A percentile compares a stretch with the other conserved stretches of the same genome.
Conservation (phyloP, 371 early-diverging fungal genomes). For the Coemansia sp. region DNA sequence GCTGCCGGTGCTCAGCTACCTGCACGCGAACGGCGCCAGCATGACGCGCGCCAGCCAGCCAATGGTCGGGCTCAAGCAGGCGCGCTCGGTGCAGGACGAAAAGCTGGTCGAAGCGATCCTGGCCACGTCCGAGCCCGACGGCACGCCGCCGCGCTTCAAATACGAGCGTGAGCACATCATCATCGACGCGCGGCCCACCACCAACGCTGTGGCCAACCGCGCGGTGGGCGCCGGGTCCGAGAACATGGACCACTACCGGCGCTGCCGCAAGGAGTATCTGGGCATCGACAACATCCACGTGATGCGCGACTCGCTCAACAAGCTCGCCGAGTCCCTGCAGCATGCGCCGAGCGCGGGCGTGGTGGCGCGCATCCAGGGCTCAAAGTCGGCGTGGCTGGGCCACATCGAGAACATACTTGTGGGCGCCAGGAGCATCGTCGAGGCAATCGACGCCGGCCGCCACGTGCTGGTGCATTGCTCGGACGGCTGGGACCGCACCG, state of each 20-base stretch:
- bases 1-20: conserved; percentile 86
- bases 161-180: conserved; percentile 65
- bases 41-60: conserved; percentile 95
- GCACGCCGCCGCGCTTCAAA: conserved; percentile 41
- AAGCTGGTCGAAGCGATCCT: conserved; percentile 91
- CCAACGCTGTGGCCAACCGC: conserved; percentile 90
- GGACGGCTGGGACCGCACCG: conserved; percentile 99
- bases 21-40: conserved; percentile 85
- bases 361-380: conserved; percentile 57
- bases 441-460: conserved; percentile 67
- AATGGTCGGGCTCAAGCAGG: conserved; percentile 89
- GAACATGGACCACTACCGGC: conserved; percentile 87
- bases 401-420: conserved; percentile 82
- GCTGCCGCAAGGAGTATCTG: conserved; percentile 80
- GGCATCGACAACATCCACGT: conserved; percentile 98
- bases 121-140: conserved; percentile 37
- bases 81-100: conserved; percentile 95
- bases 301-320: conserved; percentile 84
- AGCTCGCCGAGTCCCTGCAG: conserved; percentile 62
- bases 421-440: conserved; percentile 78
- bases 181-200: conserved; percentile 91
- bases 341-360: conserved; percentile 26
- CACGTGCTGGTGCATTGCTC: conserved; percentile 97
- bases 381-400: conserved; percentile 82
- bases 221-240: conserved; percentile 95